Evolutionary conservation across 768 basidiomycete genomes (phyloP).

Genomic region (Thelephora ganbajun): DNA sequence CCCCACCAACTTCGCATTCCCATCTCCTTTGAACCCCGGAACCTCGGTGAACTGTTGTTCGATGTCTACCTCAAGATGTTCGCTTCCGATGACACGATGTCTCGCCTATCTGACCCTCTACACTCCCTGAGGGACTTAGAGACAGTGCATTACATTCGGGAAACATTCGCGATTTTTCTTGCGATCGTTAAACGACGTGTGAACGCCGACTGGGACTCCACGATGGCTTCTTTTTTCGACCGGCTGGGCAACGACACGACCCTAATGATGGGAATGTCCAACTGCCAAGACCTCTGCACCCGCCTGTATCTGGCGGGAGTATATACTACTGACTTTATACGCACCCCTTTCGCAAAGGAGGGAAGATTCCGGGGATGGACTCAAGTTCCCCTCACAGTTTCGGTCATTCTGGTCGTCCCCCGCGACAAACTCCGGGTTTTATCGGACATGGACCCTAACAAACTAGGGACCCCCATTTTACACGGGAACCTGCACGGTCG

Average conservation of each 20-base stretch:
- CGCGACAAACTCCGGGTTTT: conserved; percentile 16
- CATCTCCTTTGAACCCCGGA: conserved; percentile 15
- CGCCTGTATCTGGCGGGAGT: conserved; percentile 29
- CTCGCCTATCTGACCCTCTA: background rate
- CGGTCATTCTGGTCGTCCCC: conserved; percentile 23
- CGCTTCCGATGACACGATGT: conserved; percentile 19
- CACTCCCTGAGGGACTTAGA: background rate
- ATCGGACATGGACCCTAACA: conserved; percentile 10
- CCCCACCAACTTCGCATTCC: conserved; percentile 1
- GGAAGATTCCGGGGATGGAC: conserved; percentile 12
- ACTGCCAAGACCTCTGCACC: conserved; percentile 33
- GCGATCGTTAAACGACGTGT: conserved; percentile 21
- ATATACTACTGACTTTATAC: conserved; percentile 15
- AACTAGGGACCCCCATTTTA: conserved; percentile 16
- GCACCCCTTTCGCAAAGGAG: background rate
- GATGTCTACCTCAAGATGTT: conserved; percentile 32
- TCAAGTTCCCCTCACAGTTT: conserved; percentile 23
- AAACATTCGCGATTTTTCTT: conserved; percentile 33
- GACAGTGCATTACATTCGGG: conserved; percentile 33
- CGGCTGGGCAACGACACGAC: conserved; percentile 14
- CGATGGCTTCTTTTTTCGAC: conserved; percentile 22
- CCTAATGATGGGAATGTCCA: conserved; percentile 16
- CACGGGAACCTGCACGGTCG: conserved; percentile 11
- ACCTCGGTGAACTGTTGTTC: conserved; percentile 26
- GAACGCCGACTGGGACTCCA: conserved; percentile 26